Base-by-base conservation (phyloP, 495 filamentous ascomycete genomes). In the Pseudotulostoma volvatum region DNA sequence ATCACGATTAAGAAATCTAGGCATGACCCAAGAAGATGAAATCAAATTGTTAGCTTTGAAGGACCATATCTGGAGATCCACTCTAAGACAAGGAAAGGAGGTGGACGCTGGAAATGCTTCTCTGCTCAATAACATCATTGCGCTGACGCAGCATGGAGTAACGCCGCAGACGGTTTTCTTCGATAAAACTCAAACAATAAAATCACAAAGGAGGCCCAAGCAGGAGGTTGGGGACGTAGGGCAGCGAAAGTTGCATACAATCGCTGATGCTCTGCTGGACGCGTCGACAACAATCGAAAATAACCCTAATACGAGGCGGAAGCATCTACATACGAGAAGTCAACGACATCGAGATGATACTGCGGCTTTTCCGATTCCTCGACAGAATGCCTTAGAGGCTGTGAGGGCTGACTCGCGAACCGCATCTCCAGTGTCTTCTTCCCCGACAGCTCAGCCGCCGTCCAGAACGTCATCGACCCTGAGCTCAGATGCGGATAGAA, bases 1-100 rank as follows among this genome's bases (percentile, higher is more conserved):
- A n/a, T 62, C 63, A 14, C 74, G 81, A 36, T 59, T 99, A 20
- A 71, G 84, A 20, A 87, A 82, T 43, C 71, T 90, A 28, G 88
- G 90, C 0, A 81, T 99, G 71, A 55, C 64, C 1, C 42, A 61
- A 0, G 87, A 93, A 33, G 92, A 99, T 47, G 92, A 99, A 41
- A 74, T 79, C 45, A 99, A 99, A 51, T 60, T 99, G 7, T 59
- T 94, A 14, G 79, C 75, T 3, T 68, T 99, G 11, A 68, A 79
- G 37, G 90, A 94, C 48, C 95, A 93, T 45, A 85, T 96, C 21
- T 93, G 84, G 86, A 77, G 84, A 19, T 64, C 88, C 13, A 79
- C 77, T 7, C 67, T 71, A 31, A 78, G 79, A 41, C 83, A 77
- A 44, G 57, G 72, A 13, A 73, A 82, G 43, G 55, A 65, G 15